Conservation (phyloP, 352 stramenopile genomes). For the Pythium periplocum region DNA sequence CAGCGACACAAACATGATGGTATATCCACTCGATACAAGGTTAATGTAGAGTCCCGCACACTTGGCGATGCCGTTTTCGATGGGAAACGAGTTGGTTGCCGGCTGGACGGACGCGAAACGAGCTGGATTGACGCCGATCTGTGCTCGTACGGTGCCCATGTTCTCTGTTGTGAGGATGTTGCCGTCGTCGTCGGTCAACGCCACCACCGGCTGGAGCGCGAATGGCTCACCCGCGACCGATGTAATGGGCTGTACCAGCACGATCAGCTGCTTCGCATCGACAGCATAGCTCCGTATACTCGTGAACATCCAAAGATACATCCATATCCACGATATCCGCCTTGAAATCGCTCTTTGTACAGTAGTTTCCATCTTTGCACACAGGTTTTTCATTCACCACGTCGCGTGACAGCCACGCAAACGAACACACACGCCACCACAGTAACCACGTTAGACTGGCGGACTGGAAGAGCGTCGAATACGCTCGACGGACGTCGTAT, state of each 20-base stretch:
- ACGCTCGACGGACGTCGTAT: too few species aligned
- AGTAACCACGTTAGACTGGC: too few species aligned
- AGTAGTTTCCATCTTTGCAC: too few species aligned
- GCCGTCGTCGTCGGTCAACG: conserved; percentile 67
- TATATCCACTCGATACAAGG: conserved; percentile 52
- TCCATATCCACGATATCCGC: too few species aligned
- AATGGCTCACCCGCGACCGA: conserved; percentile 60
- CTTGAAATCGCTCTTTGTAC: too few species aligned
- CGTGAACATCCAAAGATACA: too few species aligned
- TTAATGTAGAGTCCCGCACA: conserved; percentile 75
- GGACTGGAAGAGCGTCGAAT: too few species aligned
- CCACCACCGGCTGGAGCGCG: conserved; percentile 53
- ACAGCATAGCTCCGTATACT: neutral
- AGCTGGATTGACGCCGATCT: conserved; percentile 47
- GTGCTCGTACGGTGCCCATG: conserved; percentile 43
- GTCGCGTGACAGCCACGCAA: too few species aligned
- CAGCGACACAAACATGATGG: conserved; percentile 57
- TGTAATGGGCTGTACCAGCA: conserved; percentile 63
- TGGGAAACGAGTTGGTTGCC: conserved; percentile 39
- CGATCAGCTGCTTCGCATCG: conserved; percentile 35
- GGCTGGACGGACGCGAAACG: conserved; percentile 49
- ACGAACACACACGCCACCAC: too few species aligned
- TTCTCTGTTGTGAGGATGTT: conserved; percentile 68
- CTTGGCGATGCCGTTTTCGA: conserved; percentile 71
- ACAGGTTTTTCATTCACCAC: too few species aligned